Base-by-base conservation (phyloP, 78 protist genomes). In the Pigoraptor vietnamica region DNA sequence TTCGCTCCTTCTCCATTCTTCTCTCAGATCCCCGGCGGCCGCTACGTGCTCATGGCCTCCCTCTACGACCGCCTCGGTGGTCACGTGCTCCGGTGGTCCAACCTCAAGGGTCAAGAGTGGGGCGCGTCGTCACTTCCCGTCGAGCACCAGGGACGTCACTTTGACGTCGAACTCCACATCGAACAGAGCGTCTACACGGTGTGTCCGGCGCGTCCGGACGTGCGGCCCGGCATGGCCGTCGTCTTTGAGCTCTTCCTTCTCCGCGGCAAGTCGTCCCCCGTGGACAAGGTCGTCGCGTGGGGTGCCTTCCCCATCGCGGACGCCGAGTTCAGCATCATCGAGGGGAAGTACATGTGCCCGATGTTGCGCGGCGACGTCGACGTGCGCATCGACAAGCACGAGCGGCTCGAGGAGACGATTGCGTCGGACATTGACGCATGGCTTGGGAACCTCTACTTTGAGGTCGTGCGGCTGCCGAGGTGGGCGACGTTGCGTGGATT, bases 401-500 rank as follows among this genome's bases (percentile, higher is more conserved):
- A 23, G 0, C 29, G 1, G 29, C 0, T 87, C 40, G 81, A 39
- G 38, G 23, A 34, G 34, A 32, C 36, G n/a, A 0, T 38, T 29
- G n/a, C 35, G 0, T 35, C 37, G 21, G 79, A 86, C 39, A 9
- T 93, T 25, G 92, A 93, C 40, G 24, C 9, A 34, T 93, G 94
- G 94, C 39, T 93, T 38, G 67, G 92, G 38, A 93, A 93, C 88
- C 33, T 90, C 40, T 93, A 90, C 92, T 89, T 93, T 37, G 90
- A 83, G 23, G 86, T 90, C 81, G 29, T 24, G 39, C 94, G 37
- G 25, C 81, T 56, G 32, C 92, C 92, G 40, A 81, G 91, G n/a
- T n/a, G n/a, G n/a, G n/a, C n/a, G n/a, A n/a, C n/a, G n/a, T n/a
- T n/a, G n/a, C n/a, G n/a, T n/a, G n/a, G n/a, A n/a, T n/a, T n/a